Conservation (phyloP, 805 yeast genomes). For the Ogataea trehalophila region DNA sequence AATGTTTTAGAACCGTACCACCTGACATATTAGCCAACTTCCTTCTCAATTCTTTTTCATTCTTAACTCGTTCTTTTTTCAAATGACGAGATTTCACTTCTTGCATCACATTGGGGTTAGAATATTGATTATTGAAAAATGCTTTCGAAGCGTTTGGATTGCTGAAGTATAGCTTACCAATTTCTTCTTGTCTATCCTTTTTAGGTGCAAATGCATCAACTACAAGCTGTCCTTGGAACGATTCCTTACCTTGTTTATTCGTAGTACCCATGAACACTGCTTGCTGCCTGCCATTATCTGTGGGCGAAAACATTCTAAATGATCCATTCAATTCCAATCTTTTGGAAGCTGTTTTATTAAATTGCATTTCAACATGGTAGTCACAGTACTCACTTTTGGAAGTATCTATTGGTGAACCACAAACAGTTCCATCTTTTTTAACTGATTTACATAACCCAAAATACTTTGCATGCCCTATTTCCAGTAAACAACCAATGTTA, state of each 20-base stretch:
- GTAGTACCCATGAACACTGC: conserved; percentile 31
- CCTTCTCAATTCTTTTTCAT: conserved; percentile 27
- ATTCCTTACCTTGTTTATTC: conserved; percentile 18
- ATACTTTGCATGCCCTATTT: conserved; percentile 67
- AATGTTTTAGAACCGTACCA: conserved; percentile 16
- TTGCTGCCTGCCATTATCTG: conserved; percentile 38
- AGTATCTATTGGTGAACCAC: conserved; percentile 58
- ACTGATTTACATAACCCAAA: conserved; percentile 59
- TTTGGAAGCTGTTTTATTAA: conserved; percentile 47
- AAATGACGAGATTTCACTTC: conserved; percentile 36
- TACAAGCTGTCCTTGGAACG: conserved; percentile 23
- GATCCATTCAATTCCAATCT: conserved; percentile 75
- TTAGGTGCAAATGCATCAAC: conserved; percentile 24
- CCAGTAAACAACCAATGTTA: conserved; percentile 50
- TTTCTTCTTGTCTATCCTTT: conserved; percentile 13
- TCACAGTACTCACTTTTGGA: conserved; percentile 56
- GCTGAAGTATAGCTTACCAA: conserved; percentile 32
- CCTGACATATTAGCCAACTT: conserved; percentile 27
- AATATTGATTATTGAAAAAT: conserved; percentile 45
- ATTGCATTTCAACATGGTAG: conserved; percentile 60
- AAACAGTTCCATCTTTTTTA: conserved; percentile 44
- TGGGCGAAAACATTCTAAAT: conserved; percentile 53
- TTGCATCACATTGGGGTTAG: conserved; percentile 41
- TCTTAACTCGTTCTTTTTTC: conserved; percentile 34
- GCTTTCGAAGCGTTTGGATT: conserved; percentile 41